Evolutionary conservation across 495 filamentous ascomycete genomes (phyloP), one percentile per base, ranked within the genome.

Genomic region (Talaromyces nanjingensis): DNA sequence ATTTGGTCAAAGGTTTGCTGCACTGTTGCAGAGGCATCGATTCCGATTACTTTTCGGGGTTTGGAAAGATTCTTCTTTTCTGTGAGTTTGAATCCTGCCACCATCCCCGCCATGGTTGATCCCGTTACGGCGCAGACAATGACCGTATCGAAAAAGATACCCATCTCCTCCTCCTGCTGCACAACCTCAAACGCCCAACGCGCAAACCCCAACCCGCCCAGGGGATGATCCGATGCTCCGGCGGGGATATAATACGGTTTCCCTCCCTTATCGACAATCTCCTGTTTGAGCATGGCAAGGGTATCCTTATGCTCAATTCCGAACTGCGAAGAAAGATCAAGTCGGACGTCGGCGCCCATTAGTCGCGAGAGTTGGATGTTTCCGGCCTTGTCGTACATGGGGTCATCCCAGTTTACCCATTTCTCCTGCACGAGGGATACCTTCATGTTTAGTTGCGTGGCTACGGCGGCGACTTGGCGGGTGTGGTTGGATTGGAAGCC

Each of bases 401-500:
- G 66, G 59, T 83, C 81, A 0, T 52, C 56, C 77, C 76, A 82
- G 52, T 84, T 77, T 0, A 89, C 86, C 86, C 86, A 88, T 64
- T 86, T 74, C 68, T 87, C 86, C 70, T 88, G 85, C 1, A 87
- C 77, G 1, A 86, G 78, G 12, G 78, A 74, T 12, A 76, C 80
- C 20, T 83, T 77, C 1, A 88, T 72, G 0, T 85, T 85, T 0
- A 80, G 65, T 22, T 76, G 73, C 12, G 80, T 76, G 4, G 82
- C 84, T 0, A 81, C 82, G 0, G 83, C 86, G 2, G 85, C 84
- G 0, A 87, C 85, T 63, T 84, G 80, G 0, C 87, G 79, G 7
- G 84, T 88, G 70, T 88, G 85, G 76, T 89, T 89, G 27, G 79
- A 85, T 67, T 89, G 86, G 11, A 88, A 76, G 45, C 86, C 87